A percentile compares a stretch with the other conserved stretches of the same genome.
Conservation (phyloP, 1,139 yeast genomes). For the Yamadazyma siamensis region DNA sequence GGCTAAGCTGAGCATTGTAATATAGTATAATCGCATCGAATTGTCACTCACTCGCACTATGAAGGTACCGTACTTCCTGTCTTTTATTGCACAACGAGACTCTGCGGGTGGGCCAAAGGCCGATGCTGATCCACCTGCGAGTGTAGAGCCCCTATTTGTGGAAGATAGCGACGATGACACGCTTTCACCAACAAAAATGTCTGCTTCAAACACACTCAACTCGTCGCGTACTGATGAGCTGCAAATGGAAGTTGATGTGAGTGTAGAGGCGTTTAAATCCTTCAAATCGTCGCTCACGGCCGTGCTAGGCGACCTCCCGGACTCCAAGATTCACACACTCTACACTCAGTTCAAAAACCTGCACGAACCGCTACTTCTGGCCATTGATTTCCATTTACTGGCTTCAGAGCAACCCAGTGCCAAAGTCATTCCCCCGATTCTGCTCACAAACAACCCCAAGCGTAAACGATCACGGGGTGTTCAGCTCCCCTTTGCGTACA, state of each 20-base stretch:
- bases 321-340: constrained; percentile 13
- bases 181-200: no score
- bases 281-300: constrained; percentile 4
- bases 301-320: constrained; percentile 2
- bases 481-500: constrained; percentile 12
- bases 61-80: no score
- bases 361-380: constrained; percentile 23
- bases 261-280: neutral
- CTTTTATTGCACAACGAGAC: no score
- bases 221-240: neutral
- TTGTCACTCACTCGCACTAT: no score
- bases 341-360: constrained; percentile 20
- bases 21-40: no score
- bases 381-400: constrained; percentile 27
- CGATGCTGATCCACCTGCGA: no score
- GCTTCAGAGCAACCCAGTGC: constrained; percentile 10
- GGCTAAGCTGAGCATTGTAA: no score
- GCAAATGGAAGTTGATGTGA: neutral
- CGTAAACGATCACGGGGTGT: constrained; percentile 13
- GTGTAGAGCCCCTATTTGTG: no score
- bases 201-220: no score
- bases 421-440: constrained; percentile 14
- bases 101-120: no score
- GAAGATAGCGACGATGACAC: no score
- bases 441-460: constrained; percentile 10